A percentile compares a stretch with the other conserved stretches of the same genome.
phyloP scores from a whole-genome alignment of 257 asterid species.

The Penstemon newberryi region DNA sequence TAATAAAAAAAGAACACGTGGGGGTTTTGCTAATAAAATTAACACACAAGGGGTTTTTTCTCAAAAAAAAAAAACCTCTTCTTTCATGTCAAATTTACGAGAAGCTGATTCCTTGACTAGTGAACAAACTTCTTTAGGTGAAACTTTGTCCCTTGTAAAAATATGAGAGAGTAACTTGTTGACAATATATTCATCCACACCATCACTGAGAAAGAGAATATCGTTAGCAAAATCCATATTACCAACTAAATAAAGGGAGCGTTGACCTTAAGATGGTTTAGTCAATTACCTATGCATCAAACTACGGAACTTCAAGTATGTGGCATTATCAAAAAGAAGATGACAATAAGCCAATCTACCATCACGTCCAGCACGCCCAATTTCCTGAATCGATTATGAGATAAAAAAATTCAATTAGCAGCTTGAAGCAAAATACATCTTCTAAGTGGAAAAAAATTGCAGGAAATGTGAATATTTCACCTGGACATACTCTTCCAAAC shows the following conservation, averaged over 20 bases:
- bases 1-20: too few relatives aligned
- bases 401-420: slow-evolving; percentile 20
- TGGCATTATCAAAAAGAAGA: slow-evolving; percentile 77
- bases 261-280: slow-evolving; percentile 23
- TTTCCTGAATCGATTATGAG: slow-evolving; percentile 57
- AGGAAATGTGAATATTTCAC: slow-evolving; percentile 35
- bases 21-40: too few relatives aligned
- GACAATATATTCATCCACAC: slow-evolving; percentile 82
- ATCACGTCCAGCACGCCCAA: slow-evolving; percentile 99
- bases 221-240: slow-evolving; percentile 29
- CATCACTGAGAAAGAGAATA: slow-evolving; percentile 64
- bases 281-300: slow-evolving; percentile 71
- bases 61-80: slow-evolving; percentile 60
- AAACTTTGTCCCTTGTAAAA: slow-evolving; percentile 41
- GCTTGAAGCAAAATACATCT: slow-evolving; percentile 2
- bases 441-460: slow-evolving; percentile 15
- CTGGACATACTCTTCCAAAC: slow-evolving; percentile 99
- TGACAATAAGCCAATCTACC: slow-evolving; percentile 88
- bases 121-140: slow-evolving; percentile 56
- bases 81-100: slow-evolving; percentile 95
- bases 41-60: too few relatives aligned
- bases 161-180: slow-evolving; percentile 79
- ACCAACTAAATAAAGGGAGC: slow-evolving; percentile 18
- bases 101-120: slow-evolving; percentile 72
- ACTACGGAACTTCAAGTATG: slow-evolving; percentile 87